Evolutionary conservation across 768 basidiomycete species (phyloP).

Genomic region (Termitomyces sp.): DNA sequence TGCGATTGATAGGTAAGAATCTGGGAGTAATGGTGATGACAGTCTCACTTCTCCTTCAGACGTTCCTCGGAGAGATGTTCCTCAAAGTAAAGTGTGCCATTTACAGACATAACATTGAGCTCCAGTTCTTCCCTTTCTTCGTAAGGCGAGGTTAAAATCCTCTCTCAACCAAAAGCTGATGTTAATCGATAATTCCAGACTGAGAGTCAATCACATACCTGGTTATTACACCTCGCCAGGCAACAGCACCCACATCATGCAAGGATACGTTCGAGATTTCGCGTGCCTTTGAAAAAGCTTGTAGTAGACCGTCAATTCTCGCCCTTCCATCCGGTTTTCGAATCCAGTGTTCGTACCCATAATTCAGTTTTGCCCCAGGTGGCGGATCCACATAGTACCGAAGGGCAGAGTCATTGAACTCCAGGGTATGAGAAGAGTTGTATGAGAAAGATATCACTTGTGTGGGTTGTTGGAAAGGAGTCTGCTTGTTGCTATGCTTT

Average conservation of each 20-base stretch:
- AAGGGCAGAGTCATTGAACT: slow-evolving; percentile 65
- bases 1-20: not conserved
- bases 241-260: slow-evolving; percentile 50
- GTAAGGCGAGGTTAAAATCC: slow-evolving; percentile 78
- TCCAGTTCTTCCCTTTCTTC: slow-evolving; percentile 78
- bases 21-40: not conserved
- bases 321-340: slow-evolving; percentile 59
- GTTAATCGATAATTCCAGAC: slow-evolving; percentile 2
- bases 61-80: slow-evolving; percentile 59
- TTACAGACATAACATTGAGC: slow-evolving; percentile 74
- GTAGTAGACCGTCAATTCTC: slow-evolving; percentile 63
- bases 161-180: slow-evolving; percentile 33
- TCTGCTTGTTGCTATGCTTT: slow-evolving; percentile 12
- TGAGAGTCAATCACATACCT: slow-evolving; percentile 40
- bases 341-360: slow-evolving; percentile 73
- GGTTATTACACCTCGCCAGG: slow-evolving; percentile 83
- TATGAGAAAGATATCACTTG: slow-evolving; percentile 73
- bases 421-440: slow-evolving; percentile 44
- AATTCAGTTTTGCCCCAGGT: slow-evolving; percentile 51
- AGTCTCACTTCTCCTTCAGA: slow-evolving; percentile 58
- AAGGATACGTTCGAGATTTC: slow-evolving; percentile 11
- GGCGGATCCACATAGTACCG: slow-evolving; percentile 71
- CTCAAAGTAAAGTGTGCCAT: slow-evolving; percentile 69
- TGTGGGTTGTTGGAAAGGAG: slow-evolving; percentile 65
- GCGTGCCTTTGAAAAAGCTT: slow-evolving; percentile 44